Evolutionary conservation across 208 protist genomes (phyloP).

Genomic region (Trypanosoma caninum): DNA sequence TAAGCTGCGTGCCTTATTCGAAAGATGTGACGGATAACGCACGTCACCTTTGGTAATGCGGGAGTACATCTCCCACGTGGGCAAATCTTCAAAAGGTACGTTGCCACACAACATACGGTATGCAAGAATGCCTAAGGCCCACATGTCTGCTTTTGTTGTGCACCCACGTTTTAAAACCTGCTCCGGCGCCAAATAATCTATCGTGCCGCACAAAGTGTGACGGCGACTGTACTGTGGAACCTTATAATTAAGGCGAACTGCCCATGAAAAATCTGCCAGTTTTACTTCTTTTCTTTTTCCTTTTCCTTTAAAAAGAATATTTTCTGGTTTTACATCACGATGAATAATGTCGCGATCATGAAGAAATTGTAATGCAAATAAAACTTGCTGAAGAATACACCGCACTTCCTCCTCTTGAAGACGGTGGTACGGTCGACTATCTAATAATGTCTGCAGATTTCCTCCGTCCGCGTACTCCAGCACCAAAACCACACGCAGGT

Average conservation of each 20-base stretch:
- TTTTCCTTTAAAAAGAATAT: conserved; percentile 57
- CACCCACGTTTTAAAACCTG: conserved; percentile 49
- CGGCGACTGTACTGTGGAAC: conserved; percentile 18
- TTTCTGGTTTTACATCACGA: conserved; percentile 72
- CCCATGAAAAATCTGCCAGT: conserved; percentile 97
- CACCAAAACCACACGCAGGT: conserved; percentile 93
- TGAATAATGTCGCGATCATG: conserved; percentile 72
- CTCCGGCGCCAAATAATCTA: conserved; percentile 98
- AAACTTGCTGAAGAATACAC: conserved; percentile 30
- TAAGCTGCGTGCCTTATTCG: conserved; percentile 42
- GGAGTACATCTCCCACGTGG: conserved; percentile 27
- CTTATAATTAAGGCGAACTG: conserved; percentile 22
- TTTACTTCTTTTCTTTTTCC: conserved; percentile 65
- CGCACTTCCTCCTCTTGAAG: conserved; percentile 31
- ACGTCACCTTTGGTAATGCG: conserved; percentile 38
- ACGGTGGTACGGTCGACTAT: conserved; percentile 6
- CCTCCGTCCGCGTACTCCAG: conserved; percentile 95
- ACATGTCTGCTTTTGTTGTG: conserved; percentile 63
- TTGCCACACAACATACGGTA: conserved; percentile 57
- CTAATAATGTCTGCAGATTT: conserved; percentile 87
- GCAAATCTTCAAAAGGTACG: conserved; percentile 45
- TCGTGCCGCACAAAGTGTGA: conserved; percentile 89
- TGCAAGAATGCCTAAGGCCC: conserved; percentile 59
- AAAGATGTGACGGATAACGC: conserved; percentile 31
- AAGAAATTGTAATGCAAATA: conserved; percentile 40